Evolutionary conservation across 73 alveolate genomes (phyloP).

Genomic region (Paramecium bursaria): DNA sequence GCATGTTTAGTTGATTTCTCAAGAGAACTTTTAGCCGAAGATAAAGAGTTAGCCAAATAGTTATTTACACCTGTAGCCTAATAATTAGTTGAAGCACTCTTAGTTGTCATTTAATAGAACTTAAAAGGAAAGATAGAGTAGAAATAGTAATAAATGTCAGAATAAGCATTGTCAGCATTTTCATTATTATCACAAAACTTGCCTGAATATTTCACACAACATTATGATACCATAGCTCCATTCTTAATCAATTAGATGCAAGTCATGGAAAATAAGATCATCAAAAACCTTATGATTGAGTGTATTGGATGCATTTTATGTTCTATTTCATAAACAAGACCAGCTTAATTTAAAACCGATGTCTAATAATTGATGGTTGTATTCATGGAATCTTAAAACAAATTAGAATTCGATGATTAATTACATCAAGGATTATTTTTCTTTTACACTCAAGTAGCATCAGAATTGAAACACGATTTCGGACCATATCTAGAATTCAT

Average conservation of each 20-base stretch:
- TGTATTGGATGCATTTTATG: constrained; percentile 64
- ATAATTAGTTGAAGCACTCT: constrained; percentile 33
- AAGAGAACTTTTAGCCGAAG: constrained; percentile 55
- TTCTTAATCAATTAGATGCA: constrained; percentile 29
- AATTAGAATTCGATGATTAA: constrained; percentile 66
- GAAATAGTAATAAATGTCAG: constrained; percentile 51
- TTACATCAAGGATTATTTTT: constrained; percentile 55
- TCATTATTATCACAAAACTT: constrained; percentile 51
- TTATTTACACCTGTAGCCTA: constrained; percentile 39
- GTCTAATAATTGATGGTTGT: constrained; percentile 11
- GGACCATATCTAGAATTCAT: constrained; percentile 30
- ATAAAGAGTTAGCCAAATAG: constrained; percentile 46
- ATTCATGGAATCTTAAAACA: constrained; percentile 45
- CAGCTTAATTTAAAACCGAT: constrained; percentile 35
- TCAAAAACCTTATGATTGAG: constrained; percentile 51
- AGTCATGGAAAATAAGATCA: constrained; percentile 9
- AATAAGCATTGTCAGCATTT: constrained; percentile 63
- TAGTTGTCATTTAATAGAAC: constrained; percentile 32
- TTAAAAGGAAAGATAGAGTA: constrained; percentile 23
- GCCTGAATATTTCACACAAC: constrained; percentile 53
- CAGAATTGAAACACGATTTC: constrained; percentile 55
- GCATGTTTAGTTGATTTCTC: constrained; percentile 59
- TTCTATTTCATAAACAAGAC: constrained; percentile 50
- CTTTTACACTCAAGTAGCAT: constrained; percentile 63
- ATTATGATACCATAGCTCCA: constrained; percentile 65